Percentiles rank a stretch among this genome's conserved stretches.
phyloP scores from a whole-genome alignment of 2,329 filamentous ascomycete genomes.

The Epichloe sibirici region DNA sequence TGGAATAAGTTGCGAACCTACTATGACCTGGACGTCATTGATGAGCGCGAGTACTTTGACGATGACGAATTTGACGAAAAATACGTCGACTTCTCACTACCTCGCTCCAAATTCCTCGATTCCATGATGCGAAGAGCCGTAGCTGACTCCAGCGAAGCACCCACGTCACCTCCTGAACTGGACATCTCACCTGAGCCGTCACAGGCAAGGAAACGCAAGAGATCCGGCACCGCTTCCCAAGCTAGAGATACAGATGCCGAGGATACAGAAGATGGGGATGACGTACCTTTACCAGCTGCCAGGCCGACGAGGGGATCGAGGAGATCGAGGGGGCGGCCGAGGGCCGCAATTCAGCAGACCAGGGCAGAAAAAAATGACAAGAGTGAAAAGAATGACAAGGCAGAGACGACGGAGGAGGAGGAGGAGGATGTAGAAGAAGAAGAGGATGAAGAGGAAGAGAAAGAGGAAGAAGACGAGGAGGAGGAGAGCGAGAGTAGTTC shows the following conservation, averaged over 20 bases:
- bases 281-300: conserved; percentile 21
- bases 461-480: conserved; percentile 11
- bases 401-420: conserved; percentile 22
- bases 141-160: conserved; percentile 34
- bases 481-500: conserved; percentile 18
- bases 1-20: conserved; percentile 77
- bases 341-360: conserved; percentile 27
- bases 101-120: conserved; percentile 32
- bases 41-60: conserved; percentile 66
- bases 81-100: conserved; percentile 56
- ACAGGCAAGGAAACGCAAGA: conserved; percentile 31
- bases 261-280: conserved; percentile 34
- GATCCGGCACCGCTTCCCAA: conserved; percentile 25
- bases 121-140: conserved; percentile 33
- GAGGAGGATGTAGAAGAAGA: conserved; percentile 18
- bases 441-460: conserved; percentile 17
- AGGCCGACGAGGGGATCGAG: conserved; percentile 29
- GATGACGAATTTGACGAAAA: conserved; percentile 46
- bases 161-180: conserved; percentile 32
- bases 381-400: conserved; percentile 16
- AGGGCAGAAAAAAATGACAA: conserved; percentile 20
- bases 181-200: conserved; percentile 25
- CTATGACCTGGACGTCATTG: conserved; percentile 76
- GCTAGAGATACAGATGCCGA: conserved; percentile 32
- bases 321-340: conserved; percentile 28